A percentile compares a stretch with the other conserved stretches of the same genome.
Evolutionary conservation across 257 asterid genomes (phyloP).

Genomic region (Ilex aquifolium): DNA sequence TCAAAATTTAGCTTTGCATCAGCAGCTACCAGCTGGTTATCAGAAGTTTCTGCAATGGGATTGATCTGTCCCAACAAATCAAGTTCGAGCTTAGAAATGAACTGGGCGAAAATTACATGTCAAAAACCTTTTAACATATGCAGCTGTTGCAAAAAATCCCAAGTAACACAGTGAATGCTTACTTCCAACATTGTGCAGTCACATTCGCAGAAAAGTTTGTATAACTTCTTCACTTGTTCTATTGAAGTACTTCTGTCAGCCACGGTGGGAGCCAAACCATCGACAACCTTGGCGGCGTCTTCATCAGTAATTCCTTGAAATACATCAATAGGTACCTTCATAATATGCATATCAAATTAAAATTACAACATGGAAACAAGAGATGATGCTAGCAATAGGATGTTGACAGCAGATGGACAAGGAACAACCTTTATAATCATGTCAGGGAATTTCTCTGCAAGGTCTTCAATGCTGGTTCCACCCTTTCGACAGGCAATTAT

Average conservation of each 20-base stretch:
- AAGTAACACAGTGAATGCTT: constrained; percentile 8
- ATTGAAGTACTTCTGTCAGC: constrained; percentile 85
- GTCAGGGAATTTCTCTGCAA: constrained; percentile 94
- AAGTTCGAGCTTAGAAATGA: constrained; percentile 10
- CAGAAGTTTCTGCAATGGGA: constrained; percentile 96
- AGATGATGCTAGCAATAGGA: no score
- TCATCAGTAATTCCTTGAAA: constrained; percentile 92
- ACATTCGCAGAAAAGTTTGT: constrained; percentile 84
- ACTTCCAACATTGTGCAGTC: constrained; percentile 98
- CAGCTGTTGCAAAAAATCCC: no score
- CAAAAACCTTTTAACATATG: no score
- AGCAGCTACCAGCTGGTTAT: constrained; percentile 85
- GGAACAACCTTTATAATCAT: constrained; percentile 72
- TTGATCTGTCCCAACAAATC: constrained; percentile 55
- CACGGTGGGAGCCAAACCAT: constrained; percentile 82
- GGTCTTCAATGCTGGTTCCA: constrained; percentile 99
- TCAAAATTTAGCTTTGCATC: constrained; percentile 98
- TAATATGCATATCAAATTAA: constrained; percentile 6
- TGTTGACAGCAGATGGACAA: constrained; percentile 10
- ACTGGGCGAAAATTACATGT: neutral
- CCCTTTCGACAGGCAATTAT: constrained; percentile 92
- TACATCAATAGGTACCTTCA: constrained; percentile 87
- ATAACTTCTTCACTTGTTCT: constrained; percentile 96
- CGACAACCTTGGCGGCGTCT: constrained; percentile 98
- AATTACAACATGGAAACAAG: no score